A percentile compares a stretch with the other conserved stretches of the same genome.
phyloP scores from a whole-genome alignment of 352 stramenopile genomes.

The Globisporangium megalacanthum region DNA sequence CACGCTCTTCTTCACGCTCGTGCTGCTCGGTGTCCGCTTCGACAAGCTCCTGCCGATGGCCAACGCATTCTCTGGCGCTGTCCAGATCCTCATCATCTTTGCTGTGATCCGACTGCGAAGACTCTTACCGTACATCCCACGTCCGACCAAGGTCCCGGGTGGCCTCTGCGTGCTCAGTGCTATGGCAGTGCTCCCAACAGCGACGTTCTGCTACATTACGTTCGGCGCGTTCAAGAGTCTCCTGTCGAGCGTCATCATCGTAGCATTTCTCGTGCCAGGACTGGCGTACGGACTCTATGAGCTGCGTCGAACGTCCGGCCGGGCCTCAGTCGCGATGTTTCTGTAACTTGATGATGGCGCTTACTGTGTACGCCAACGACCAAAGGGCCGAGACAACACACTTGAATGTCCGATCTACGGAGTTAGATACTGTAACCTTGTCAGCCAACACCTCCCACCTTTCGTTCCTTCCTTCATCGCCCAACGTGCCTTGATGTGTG shows the following conservation, averaged over 20 bases:
- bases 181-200: constrained; percentile 17
- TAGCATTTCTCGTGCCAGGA: constrained; percentile 31
- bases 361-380: no score
- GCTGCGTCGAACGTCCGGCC: constrained; percentile 6
- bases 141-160: constrained; percentile 38
- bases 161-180: constrained; percentile 15
- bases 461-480: no score
- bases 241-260: constrained; percentile 25
- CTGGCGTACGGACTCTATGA: constrained; percentile 29
- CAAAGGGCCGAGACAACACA: no score
- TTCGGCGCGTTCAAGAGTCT: constrained; percentile 23
- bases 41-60: constrained; percentile 73
- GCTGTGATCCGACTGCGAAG: constrained; percentile 86
- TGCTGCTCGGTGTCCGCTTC: constrained; percentile 39
- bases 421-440: no score
- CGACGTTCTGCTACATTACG: constrained; percentile 30
- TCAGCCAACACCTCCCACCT: no score
- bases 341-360: background rate
- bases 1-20: constrained; percentile 28
- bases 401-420: no score
- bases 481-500: no score
- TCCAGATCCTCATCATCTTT: constrained; percentile 84
- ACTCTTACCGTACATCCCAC: constrained; percentile 51
- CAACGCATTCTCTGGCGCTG: constrained; percentile 86
- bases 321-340: constrained; percentile 4